These are phyloP conservation scores for Pyrenophora seminiperda DNA, from an alignment of 2,329 filamentous ascomycete species.

Conservation along the genomic window DNA sequence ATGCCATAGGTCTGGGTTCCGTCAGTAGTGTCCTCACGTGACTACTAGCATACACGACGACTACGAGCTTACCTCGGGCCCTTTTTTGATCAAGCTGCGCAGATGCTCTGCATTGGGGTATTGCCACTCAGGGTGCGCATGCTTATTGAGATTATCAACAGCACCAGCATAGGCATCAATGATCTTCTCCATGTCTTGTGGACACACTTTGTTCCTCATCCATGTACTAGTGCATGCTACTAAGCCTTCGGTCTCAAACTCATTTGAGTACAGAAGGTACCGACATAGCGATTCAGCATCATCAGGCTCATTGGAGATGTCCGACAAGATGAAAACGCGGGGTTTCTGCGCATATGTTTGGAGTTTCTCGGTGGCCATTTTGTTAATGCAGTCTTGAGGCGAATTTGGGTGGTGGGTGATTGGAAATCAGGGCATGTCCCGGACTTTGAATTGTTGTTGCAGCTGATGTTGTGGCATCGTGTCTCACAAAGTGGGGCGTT, in stretches of 20 bases:
- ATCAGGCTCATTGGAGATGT: slow-evolving; percentile 50
- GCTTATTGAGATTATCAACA: slow-evolving; percentile 57
- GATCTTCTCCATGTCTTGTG: slow-evolving; percentile 45
- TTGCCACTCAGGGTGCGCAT: slow-evolving; percentile 46
- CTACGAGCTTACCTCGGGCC: slow-evolving; percentile 36
- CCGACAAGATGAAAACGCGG: slow-evolving; percentile 49
- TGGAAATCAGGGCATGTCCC: no score
- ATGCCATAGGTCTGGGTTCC: slow-evolving; percentile 46
- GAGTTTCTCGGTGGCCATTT: slow-evolving; percentile 35
- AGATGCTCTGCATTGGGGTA: slow-evolving; percentile 39
- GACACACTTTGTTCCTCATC: slow-evolving; percentile 47
- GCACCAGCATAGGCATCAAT: slow-evolving; percentile 41
- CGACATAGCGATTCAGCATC: slow-evolving; percentile 48
- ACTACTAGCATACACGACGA: background rate
- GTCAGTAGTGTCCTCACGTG: slow-evolving; percentile 3
- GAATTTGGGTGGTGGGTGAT: background rate
- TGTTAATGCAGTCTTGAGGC: background rate
- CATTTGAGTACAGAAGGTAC: slow-evolving; percentile 47
- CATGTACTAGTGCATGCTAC: slow-evolving; percentile 49
- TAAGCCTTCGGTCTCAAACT: slow-evolving; percentile 48
- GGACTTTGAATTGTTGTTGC: slow-evolving; percentile 16
- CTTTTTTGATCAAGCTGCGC: slow-evolving; percentile 33
- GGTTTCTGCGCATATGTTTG: slow-evolving; percentile 43
- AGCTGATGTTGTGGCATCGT: slow-evolving; percentile 26
- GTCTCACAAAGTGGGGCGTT: slow-evolving; percentile 25